Evolutionary conservation across 768 basidiomycete genomes (phyloP).

Genomic region (Kwoniella europaea): DNA sequence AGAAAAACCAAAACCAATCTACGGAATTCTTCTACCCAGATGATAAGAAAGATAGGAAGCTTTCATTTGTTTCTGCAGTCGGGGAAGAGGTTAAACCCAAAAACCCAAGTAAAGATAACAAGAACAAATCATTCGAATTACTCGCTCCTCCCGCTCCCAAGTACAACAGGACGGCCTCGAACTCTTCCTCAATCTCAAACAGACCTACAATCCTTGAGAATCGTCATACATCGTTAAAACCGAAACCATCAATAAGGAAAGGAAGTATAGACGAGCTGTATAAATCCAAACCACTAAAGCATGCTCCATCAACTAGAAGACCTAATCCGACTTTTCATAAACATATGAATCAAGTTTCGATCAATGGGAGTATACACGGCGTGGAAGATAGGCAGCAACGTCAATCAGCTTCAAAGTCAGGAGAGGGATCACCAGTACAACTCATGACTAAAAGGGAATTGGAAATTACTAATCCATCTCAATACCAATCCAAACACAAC

Average conservation of each 20-base stretch:
- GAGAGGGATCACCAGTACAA: not conserved
- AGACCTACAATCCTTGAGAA: not conserved
- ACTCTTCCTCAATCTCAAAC: not conserved
- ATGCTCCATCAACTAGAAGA: constrained; percentile 8
- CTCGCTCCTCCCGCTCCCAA: not conserved
- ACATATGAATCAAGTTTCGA: constrained; percentile 2
- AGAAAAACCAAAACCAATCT: not conserved
- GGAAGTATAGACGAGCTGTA: not conserved
- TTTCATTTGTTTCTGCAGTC: not conserved
- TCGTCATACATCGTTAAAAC: not conserved
- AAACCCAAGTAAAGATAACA: not conserved
- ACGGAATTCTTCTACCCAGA: not conserved
- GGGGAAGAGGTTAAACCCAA: not conserved
- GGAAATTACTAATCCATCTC: constrained; percentile 1
- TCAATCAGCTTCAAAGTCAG: not conserved
- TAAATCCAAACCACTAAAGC: not conserved
- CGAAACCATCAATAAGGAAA: not conserved
- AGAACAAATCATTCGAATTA: not conserved
- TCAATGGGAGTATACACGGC: constrained; percentile 1
- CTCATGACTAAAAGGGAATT: not conserved
- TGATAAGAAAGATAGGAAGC: not conserved
- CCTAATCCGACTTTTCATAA: not conserved
- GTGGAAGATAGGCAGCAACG: not conserved
- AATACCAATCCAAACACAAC: too few species aligned
- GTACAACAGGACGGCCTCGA: not conserved